Conservation (phyloP, 148 eudicot species). For the Mesembryanthemum crystallinum region DNA sequence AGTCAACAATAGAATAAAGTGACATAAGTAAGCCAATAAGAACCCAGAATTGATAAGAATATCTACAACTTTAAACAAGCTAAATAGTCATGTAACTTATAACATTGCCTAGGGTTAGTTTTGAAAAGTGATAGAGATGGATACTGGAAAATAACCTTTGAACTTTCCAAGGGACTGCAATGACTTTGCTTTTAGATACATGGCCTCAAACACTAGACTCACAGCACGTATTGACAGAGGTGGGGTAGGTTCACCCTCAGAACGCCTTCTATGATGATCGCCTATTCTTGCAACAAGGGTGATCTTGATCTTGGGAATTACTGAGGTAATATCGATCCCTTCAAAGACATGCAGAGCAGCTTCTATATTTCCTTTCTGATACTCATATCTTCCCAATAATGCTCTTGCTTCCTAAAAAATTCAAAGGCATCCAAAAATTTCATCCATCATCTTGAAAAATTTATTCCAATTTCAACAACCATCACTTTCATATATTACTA, state of each 20-base stretch:
- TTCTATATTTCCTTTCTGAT: constrained; percentile 86
- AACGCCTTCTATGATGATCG: constrained; percentile 45
- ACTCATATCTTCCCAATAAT: constrained; percentile 83
- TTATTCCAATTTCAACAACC: neutral
- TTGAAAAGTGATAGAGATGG: neutral
- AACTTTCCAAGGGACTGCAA: constrained; percentile 74
- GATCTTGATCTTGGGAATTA: constrained; percentile 62
- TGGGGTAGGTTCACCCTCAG: constrained; percentile 41
- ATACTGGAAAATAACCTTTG: constrained; percentile 46
- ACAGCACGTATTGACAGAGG: constrained; percentile 72
- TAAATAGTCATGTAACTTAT: neutral
- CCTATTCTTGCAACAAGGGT: constrained; percentile 53
- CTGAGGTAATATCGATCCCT: constrained; percentile 73
- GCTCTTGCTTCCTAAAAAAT: constrained; percentile 90
- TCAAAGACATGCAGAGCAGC: constrained; percentile 92
- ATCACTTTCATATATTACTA: neutral
- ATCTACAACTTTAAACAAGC: neutral
- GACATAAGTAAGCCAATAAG: neutral
- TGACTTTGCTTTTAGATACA: constrained; percentile 80
- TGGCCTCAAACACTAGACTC: constrained; percentile 69
- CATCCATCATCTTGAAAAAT: constrained; percentile 9
- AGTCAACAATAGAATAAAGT: neutral
- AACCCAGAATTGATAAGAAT: neutral
- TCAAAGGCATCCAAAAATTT: neutral
- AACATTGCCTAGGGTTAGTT: neutral